phyloP scores from a whole-genome alignment of 2,329 filamentous ascomycete genomes.

The Neofusicoccum cordaticola region DNA sequence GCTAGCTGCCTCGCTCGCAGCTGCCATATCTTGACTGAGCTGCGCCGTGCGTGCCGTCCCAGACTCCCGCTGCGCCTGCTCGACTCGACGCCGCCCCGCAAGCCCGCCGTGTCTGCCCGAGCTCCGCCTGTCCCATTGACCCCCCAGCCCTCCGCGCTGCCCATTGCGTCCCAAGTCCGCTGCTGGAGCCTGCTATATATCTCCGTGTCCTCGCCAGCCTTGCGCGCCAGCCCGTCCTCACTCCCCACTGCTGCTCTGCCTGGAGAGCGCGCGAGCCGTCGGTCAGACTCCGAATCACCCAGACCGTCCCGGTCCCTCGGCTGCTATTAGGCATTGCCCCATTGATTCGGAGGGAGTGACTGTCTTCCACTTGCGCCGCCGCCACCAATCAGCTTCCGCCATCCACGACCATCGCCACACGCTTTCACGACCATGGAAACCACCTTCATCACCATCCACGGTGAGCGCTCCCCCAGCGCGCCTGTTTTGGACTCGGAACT shows the following conservation, averaged over 20 bases:
- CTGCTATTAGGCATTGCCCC: conserved; percentile 17
- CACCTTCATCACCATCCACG: conserved; percentile 89
- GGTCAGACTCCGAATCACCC: conserved; percentile 12
- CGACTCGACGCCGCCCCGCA: neutral
- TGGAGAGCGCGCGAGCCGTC: neutral
- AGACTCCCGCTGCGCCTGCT: neutral
- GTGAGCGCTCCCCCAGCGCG: conserved; percentile 42
- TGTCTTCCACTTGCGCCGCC: neutral
- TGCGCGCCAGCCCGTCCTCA: neutral
- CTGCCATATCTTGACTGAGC: neutral
- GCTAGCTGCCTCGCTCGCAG: conserved; percentile 4
- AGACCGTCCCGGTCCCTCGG: conserved; percentile 4
- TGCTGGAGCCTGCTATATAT: neutral
- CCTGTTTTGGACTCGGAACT: conserved; percentile 12
- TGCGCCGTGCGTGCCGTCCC: neutral
- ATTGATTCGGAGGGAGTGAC: conserved; percentile 12
- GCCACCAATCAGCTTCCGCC: neutral
- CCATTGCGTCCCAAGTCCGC: neutral
- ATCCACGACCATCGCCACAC: neutral
- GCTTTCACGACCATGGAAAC: conserved; percentile 61
- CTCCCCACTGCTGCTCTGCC: neutral
- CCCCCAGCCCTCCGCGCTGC: neutral
- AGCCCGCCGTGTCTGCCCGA: neutral
- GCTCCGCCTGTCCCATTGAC: neutral
- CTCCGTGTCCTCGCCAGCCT: neutral